Evolutionary conservation across 352 stramenopile species (phyloP).

Genomic region (Globisporangium nunn): DNA sequence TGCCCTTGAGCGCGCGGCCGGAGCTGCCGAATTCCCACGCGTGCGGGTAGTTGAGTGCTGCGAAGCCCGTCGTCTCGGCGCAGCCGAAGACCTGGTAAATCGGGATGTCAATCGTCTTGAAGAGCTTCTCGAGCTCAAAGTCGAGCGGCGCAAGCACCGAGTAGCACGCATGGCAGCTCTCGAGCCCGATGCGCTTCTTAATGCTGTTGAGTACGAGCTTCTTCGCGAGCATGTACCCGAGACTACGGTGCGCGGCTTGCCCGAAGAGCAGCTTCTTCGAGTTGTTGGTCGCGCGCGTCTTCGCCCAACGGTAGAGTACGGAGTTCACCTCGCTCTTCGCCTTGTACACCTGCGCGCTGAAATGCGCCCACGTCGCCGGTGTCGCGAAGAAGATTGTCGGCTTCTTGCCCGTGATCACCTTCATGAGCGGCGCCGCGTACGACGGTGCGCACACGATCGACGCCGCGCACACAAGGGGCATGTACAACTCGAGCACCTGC

Average conservation of each 20-base stretch:
- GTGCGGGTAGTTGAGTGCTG: conserved; percentile 63
- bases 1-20: conserved; percentile 48
- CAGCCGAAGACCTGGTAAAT: conserved; percentile 76
- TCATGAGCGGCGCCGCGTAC: conserved; percentile 33
- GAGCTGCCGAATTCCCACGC: conserved; percentile 68
- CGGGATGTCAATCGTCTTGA: conserved; percentile 77
- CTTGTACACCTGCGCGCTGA: conserved; percentile 63
- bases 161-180: conserved; percentile 69
- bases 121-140: conserved; percentile 75
- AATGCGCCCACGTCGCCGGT: conserved; percentile 59
- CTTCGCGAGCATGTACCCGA: conserved; percentile 78
- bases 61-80: conserved; percentile 61
- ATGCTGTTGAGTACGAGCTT: conserved; percentile 71
- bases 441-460: conserved; percentile 54
- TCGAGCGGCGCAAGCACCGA: conserved; percentile 69
- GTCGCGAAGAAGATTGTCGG: conserved; percentile 78
- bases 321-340: conserved; percentile 72
- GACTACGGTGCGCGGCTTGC: conserved; percentile 36
- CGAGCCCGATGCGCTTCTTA: conserved; percentile 72
- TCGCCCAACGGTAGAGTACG: conserved; percentile 68
- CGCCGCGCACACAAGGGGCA: conserved; percentile 55
- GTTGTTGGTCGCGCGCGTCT: conserved; percentile 71
- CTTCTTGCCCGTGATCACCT: conserved; percentile 43
- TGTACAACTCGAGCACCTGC: conserved; percentile 70
- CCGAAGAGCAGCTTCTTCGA: conserved; percentile 68